A percentile compares a stretch with the other conserved stretches of the same genome.
Evolutionary conservation across 768 basidiomycete species (phyloP).

Genomic region (Austroboletus eburneus): DNA sequence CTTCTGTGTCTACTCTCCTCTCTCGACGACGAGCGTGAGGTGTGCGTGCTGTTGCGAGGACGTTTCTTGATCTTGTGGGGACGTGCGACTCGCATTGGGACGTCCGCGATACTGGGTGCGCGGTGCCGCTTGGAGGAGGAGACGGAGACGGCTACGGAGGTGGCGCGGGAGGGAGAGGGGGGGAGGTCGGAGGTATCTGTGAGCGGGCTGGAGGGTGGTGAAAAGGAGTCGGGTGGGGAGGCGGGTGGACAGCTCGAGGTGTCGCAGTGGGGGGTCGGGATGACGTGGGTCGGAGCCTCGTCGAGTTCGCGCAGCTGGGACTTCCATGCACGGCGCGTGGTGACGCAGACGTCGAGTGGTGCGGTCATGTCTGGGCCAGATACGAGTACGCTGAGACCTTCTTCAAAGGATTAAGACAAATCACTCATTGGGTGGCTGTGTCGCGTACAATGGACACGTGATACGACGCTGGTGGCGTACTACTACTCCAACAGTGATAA

Average conservation of each 20-base stretch:
- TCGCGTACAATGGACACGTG: too few relatives aligned
- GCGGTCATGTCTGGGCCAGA: conserved; percentile 7
- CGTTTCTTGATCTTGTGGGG: conserved; percentile 28
- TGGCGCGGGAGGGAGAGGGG: conserved; percentile 15
- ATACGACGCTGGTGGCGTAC: too few relatives aligned
- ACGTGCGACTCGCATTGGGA: conserved; percentile 1
- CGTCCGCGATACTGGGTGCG: conserved; percentile 6
- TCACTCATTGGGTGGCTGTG: too few relatives aligned
- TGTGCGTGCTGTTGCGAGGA: conserved; percentile 12
- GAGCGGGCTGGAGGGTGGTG: conserved; percentile 20
- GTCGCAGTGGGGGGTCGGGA: background rate
- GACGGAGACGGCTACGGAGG: conserved; percentile 22
- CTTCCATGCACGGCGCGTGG: conserved; percentile 29
- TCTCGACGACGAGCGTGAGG: conserved; percentile 40
- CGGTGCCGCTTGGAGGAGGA: conserved; percentile 26
- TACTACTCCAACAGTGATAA: too few relatives aligned
- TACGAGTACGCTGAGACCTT: too few relatives aligned
- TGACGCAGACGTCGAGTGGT: conserved; percentile 22
- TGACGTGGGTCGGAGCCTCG: background rate
- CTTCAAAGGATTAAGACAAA: too few relatives aligned
- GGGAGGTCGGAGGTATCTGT: conserved; percentile 17
- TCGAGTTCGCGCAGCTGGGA: conserved; percentile 18
- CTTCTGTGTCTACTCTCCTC: conserved; percentile 38
- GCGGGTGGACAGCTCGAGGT: conserved; percentile 7
- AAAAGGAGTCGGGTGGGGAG: conserved; percentile 18